Conservation (phyloP, 169 alveolate species). For the Eimeria tenella region DNA sequence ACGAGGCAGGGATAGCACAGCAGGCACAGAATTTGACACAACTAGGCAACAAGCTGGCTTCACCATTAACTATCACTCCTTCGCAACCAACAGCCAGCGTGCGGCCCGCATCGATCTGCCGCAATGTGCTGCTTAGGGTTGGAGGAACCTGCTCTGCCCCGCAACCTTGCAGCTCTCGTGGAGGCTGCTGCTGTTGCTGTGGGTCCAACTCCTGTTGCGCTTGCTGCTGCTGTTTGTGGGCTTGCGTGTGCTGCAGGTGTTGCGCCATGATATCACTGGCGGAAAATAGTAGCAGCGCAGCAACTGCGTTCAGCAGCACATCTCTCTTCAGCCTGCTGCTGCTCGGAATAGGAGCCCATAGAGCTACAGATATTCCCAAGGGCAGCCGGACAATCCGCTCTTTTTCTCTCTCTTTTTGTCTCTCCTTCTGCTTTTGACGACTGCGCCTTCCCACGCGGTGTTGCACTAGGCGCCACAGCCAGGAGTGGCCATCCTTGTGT, state of each 20-base stretch:
- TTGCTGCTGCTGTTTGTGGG: slow-evolving; percentile 49
- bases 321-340: slow-evolving; percentile 42
- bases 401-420: not conserved
- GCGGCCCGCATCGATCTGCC: slow-evolving; percentile 35
- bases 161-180: not conserved
- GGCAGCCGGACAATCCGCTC: slow-evolving; percentile 1
- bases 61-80: slow-evolving; percentile 40
- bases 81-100: slow-evolving; percentile 37
- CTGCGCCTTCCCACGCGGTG: not conserved
- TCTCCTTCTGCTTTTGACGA: slow-evolving; percentile 15
- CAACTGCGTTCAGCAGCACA: slow-evolving; percentile 40
- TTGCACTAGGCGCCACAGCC: not conserved
- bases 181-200: slow-evolving; percentile 34
- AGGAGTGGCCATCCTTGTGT: not conserved
- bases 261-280: slow-evolving; percentile 59
- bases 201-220: not conserved
- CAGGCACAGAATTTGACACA: not conserved
- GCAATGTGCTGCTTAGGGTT: slow-evolving; percentile 24
- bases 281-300: slow-evolving; percentile 62
- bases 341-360: slow-evolving; percentile 27
- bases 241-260: slow-evolving; percentile 58
- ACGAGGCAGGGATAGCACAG: not conserved
- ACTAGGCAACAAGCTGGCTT: not conserved
- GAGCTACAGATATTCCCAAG: slow-evolving; percentile 30
- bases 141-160: slow-evolving; percentile 16